Evolutionary conservation across 495 filamentous ascomycete species (phyloP).

Genomic region (Penicillium maclennaniae): DNA sequence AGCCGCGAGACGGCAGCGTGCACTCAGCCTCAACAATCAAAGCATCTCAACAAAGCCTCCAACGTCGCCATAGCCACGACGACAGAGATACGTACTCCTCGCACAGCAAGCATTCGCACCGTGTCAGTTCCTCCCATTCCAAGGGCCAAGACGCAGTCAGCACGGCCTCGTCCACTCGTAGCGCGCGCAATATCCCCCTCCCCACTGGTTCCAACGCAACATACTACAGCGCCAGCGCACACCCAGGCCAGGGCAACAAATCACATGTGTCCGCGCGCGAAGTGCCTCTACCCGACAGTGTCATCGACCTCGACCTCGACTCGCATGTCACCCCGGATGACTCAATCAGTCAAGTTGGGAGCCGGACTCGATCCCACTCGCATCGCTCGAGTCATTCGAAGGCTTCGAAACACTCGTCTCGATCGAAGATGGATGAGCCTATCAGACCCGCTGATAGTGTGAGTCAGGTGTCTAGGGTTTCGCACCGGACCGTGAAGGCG

Average conservation of each 20-base stretch:
- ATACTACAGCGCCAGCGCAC: conserved; percentile 10
- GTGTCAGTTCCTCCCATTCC: conserved; percentile 16
- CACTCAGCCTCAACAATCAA: conserved; percentile 44
- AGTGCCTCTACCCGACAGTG: conserved; percentile 49
- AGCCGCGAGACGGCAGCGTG: conserved; percentile 29
- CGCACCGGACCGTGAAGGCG: conserved; percentile 39
- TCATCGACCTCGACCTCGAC: conserved; percentile 33
- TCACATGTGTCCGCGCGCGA: conserved; percentile 32
- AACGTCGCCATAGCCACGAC: conserved; percentile 19
- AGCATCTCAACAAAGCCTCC: conserved; percentile 30
- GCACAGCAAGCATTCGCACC: conserved; percentile 16
- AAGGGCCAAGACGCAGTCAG: conserved; percentile 11
- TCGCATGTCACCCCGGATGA: conserved; percentile 35
- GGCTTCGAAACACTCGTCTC: conserved; percentile 28
- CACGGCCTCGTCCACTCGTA: conserved; percentile 28
- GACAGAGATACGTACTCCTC: conserved; percentile 10
- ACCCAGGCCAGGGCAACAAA: conserved; percentile 17
- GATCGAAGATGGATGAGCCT: conserved; percentile 35
- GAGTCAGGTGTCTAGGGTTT: conserved; percentile 52
- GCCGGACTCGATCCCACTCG: conserved; percentile 23
- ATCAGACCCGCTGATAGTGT: conserved; percentile 64
- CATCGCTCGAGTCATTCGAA: conserved; percentile 31
- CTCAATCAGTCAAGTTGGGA: conserved; percentile 37
- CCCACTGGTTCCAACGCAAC: conserved; percentile 14
- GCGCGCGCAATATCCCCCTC: conserved; percentile 20